These are phyloP conservation scores for Candida glaebosa DNA, from an alignment of 805 yeast genomes.

Conservation along the genomic window DNA sequence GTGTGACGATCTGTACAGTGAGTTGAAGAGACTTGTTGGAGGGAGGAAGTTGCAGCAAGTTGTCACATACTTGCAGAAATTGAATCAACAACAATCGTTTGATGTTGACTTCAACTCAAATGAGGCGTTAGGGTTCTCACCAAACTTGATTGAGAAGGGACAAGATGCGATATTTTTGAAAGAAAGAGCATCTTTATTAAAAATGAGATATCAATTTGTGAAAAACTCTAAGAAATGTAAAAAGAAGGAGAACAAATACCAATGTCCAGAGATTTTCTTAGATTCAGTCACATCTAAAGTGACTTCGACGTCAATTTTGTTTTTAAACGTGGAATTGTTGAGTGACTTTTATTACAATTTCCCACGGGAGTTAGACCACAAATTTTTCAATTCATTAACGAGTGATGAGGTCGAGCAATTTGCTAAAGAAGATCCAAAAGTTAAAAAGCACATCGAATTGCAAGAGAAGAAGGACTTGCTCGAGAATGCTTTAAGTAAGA, in stretches of 20 bases:
- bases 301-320: slow-evolving; percentile 88
- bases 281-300: slow-evolving; percentile 90
- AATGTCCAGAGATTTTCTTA: slow-evolving; percentile 91
- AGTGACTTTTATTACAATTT: slow-evolving; percentile 95
- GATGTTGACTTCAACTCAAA: slow-evolving; percentile 43
- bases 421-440: slow-evolving; percentile 93
- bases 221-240: slow-evolving; percentile 75
- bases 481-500: slow-evolving; percentile 78
- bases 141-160: slow-evolving; percentile 71
- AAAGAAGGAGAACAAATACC: slow-evolving; percentile 74
- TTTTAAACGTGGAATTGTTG: slow-evolving; percentile 86
- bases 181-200: slow-evolving; percentile 66
- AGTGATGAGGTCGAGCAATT: slow-evolving; percentile 79
- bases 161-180: slow-evolving; percentile 75
- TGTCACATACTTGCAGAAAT: slow-evolving; percentile 62
- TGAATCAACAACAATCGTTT: slow-evolving; percentile 32
- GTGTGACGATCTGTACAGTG: slow-evolving; percentile 61
- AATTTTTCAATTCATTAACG: slow-evolving; percentile 59
- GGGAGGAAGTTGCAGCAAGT: slow-evolving; percentile 81
- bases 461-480: slow-evolving; percentile 90
- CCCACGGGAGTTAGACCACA: slow-evolving; percentile 86
- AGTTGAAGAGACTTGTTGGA: slow-evolving; percentile 70
- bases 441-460: slow-evolving; percentile 84
- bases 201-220: slow-evolving; percentile 68
- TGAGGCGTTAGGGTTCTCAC: slow-evolving; percentile 84